Base-by-base conservation (phyloP, 805 yeast species). In the Candida ovalis region DNA sequence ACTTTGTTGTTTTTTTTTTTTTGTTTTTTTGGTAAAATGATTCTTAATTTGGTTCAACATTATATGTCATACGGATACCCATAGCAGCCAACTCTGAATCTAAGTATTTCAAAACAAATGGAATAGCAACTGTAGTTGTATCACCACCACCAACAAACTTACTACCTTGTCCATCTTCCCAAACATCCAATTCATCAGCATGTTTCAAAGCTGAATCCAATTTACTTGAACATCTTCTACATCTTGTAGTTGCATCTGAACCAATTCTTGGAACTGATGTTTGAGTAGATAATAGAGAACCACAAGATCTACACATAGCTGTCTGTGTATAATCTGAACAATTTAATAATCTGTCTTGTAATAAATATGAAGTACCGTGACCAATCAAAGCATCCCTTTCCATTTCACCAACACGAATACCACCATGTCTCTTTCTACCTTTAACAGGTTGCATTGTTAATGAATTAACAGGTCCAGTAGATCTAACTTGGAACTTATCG, bases 381-480 rank as follows among this genome's bases (percentile, higher is more conserved):
- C 98, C 99, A 68, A 94, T 90, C 61, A 94, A 76, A 2, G 99
- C 99, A 78, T 94, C 99, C 74, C 99, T 87, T 73, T 94, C 99
- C 99, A 94, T 94, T 71, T 94, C 99, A 69, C 99, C 99, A 36
- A 94, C 96, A 78, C 99, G 95, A 59, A 94, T 94, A 86, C 99
- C 99, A 72, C 99, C 99, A 56, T 86, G 83, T 74, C 98, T 83
- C 84, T 94, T 94, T 75, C 99, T 86, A 63, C 99, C 99, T 74
- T 94, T 94, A 48, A 94, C 99, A 37, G 99, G 99, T 77, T 94
- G 99, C 97, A 92, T 90, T 17, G 98, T 94, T 67, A 94, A 78
- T 33, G 94, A 81, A 70, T 92, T 92, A 24, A 94, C 98, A 6
- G 98, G 98, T 65, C 99, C 99, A 17, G 99, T 94, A 4, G 97